Evolutionary conservation across 345 rosid genomes (phyloP), one percentile per base, ranked within the genome.

Genomic region (Camelina neglecta): DNA sequence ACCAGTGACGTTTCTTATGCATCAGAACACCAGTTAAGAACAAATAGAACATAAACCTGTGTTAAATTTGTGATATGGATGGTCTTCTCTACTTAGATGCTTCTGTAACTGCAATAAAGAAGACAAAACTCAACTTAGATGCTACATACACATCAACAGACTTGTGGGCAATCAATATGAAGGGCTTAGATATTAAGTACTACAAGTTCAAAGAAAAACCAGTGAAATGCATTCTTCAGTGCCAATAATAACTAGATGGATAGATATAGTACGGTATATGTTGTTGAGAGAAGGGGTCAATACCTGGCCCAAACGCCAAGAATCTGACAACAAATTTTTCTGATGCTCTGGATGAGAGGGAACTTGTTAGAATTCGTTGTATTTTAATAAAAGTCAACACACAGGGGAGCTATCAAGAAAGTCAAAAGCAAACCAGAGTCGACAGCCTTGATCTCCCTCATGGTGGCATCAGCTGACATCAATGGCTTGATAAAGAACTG

Each of bases 381-480:
- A 8, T 26, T 18, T 29, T 29, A 10, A 39, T 47, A n/a, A 65
- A 24, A 1, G 20, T 2, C 44, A 67, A 54, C 18, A 18, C 18
- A 18, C 50, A 18, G 4, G 0, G 26, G 39, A 56, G n/a, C 18
- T 7, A 65, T 24, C 6, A 26, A 65, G 33, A 70, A 49, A 21
- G 7, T n/a, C 44, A 76, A 41, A 3, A 60, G 65, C 89, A 31
- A 71, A 94, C 97, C 97, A 84, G 97, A 91, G 79, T 88, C 96
- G 39, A 94, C 96, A 1, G 96, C 95, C 72, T 89, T 94, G 48
- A 91, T 91, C 76, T 94, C 97, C 84, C 98, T 87, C 58, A 21
- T 85, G 20, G 97, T 90, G 20, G 98, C 98, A 64, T 94, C 97
- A 67, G 89, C 87, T 15, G 97, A 88, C 93, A 91, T 90, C 68